A percentile compares a stretch with the other conserved stretches of the same genome.
phyloP scores from a whole-genome alignment of 208 protist genomes.

The Trichomonas vaginalis region DNA sequence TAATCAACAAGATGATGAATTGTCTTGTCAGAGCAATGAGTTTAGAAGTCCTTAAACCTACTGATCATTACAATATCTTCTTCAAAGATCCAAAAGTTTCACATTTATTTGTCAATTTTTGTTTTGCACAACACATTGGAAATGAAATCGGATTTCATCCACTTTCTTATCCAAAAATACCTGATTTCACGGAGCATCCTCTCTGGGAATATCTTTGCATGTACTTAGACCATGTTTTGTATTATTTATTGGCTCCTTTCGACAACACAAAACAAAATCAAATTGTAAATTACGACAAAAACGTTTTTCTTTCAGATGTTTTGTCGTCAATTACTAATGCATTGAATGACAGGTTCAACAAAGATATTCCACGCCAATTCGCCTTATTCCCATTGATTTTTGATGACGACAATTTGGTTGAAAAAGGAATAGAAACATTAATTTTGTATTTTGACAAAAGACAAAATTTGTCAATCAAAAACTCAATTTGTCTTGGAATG shows the following conservation, averaged over 20 bases:
- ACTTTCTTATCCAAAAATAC: background rate
- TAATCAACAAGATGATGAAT: background rate
- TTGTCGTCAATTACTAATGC: background rate
- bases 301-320: background rate
- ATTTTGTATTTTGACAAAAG: background rate
- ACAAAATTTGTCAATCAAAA: background rate
- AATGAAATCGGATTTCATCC: background rate
- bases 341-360: background rate
- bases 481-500: background rate
- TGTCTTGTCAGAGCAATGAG: background rate
- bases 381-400: background rate
- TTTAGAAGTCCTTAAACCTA: background rate
- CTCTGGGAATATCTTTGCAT: background rate
- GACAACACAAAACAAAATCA: background rate
- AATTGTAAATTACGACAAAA: background rate
- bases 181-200: background rate
- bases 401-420: background rate
- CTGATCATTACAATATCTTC: background rate
- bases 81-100: background rate
- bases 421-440: background rate
- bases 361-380: background rate
- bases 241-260: background rate
- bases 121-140: background rate
- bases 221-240: background rate
- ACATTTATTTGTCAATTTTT: background rate